Conservation (phyloP, 139 green algal genomes). For the Astrephomene gubernaculifera region DNA sequence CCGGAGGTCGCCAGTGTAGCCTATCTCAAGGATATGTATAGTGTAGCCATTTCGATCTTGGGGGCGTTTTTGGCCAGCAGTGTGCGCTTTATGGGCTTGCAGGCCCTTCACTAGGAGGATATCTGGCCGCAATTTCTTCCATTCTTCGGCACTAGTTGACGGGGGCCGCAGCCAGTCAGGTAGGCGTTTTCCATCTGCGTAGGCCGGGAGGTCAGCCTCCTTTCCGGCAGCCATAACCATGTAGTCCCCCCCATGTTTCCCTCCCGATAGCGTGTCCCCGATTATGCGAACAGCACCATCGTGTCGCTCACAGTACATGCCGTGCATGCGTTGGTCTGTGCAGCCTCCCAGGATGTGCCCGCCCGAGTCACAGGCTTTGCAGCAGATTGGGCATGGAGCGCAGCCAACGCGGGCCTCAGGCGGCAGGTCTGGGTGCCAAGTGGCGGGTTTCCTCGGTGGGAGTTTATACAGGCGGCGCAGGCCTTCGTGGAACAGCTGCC, state of each 20-base stretch:
- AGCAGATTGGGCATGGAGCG: not conserved
- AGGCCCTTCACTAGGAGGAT: not conserved
- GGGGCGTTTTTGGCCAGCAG: not conserved
- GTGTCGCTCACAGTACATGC: not conserved
- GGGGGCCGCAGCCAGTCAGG: not conserved
- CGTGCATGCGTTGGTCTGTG: not conserved
- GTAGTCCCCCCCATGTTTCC: not conserved
- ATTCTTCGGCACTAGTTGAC: not conserved
- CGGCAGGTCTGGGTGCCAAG: too few species aligned
- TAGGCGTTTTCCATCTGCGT: not conserved
- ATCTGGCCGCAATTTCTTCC: not conserved
- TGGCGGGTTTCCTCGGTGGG: too few species aligned
- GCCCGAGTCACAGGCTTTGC: not conserved
- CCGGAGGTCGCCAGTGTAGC: not conserved
- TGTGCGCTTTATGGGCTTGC: not conserved
- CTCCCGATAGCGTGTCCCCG: not conserved
- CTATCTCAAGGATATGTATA: not conserved
- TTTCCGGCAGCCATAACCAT: not conserved
- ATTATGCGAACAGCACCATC: not conserved
- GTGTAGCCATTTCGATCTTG: not conserved
- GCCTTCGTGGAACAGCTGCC: not conserved
- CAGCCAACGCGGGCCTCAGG: too few species aligned
- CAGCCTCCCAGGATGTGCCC: conserved; percentile 12
- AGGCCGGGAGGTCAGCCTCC: not conserved
- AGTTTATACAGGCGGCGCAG: not conserved